Conservation (phyloP, 306 rosid genomes). For the Malus sieversii region DNA sequence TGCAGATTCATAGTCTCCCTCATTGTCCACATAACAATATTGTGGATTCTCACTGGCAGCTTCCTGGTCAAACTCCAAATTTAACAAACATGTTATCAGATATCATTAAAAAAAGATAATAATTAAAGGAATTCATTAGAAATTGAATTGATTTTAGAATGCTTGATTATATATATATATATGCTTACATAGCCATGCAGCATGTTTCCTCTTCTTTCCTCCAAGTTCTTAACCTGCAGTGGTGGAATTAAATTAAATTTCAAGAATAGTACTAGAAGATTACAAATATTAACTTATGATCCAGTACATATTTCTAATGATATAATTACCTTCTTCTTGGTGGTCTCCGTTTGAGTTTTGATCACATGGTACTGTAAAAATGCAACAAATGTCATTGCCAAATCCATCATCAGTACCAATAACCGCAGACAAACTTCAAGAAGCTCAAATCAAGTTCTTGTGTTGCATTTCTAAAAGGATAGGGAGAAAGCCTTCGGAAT, state of each 20-base stretch:
- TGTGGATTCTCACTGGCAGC: constrained; percentile 57
- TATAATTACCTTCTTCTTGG: constrained; percentile 49
- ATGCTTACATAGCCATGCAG: constrained; percentile 43
- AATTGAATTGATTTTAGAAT: neutral
- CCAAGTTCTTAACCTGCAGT: constrained; percentile 48
- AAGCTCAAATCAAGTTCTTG: no score
- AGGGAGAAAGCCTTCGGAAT: no score
- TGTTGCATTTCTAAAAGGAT: no score
- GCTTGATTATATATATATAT: neutral
- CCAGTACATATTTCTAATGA: neutral
- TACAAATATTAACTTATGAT: neutral
- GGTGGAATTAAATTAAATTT: neutral
- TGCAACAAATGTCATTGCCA: neutral
- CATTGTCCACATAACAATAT: constrained; percentile 39
- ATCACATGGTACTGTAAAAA: constrained; percentile 53
- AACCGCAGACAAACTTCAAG: neutral
- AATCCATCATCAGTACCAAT: neutral
- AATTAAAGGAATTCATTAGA: neutral
- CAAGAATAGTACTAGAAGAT: neutral
- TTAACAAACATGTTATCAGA: neutral
- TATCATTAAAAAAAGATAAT: no score
- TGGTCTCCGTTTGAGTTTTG: constrained; percentile 45
- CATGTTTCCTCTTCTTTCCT: constrained; percentile 30
- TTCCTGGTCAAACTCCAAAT: constrained; percentile 26
- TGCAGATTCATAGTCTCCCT: constrained; percentile 43